Percentiles rank a stretch among this genome's conserved stretches.
phyloP scores from a whole-genome alignment of 805 yeast genomes.

The Barnettozyma vustinii region DNA sequence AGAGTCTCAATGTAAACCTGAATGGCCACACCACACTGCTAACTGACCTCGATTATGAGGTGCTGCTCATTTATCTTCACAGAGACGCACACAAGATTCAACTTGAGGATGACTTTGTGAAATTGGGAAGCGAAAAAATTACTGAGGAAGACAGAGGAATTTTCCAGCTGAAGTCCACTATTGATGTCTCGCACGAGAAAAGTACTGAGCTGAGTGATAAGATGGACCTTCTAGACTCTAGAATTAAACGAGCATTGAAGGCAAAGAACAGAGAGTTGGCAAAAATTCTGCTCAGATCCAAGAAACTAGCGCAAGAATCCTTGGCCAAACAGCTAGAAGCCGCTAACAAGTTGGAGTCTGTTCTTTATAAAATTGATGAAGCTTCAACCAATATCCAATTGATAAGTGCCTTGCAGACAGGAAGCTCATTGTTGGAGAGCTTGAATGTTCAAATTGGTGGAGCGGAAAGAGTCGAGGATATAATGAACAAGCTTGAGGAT shows the following conservation, averaged over 20 bases:
- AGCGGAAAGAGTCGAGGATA: constrained; percentile 35
- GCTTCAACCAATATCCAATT: constrained; percentile 37
- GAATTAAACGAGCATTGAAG: constrained; percentile 20
- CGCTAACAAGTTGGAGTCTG: constrained; percentile 32
- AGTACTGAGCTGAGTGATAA: constrained; percentile 20
- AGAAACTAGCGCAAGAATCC: constrained; percentile 31
- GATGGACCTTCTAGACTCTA: constrained; percentile 14
- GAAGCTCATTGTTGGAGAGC: constrained; percentile 30
- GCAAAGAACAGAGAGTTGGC: constrained; percentile 26
- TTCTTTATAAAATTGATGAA: constrained; percentile 37
- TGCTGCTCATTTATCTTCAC: constrained; percentile 17
- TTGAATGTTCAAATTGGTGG: constrained; percentile 40
- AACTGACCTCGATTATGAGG: constrained; percentile 18
- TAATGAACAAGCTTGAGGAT: constrained; percentile 36
- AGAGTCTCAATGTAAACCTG: constrained; percentile 2
- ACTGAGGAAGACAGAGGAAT: constrained; percentile 31
- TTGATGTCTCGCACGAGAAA: constrained; percentile 17
- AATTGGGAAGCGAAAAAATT: constrained; percentile 20
- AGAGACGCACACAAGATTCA: constrained; percentile 18
- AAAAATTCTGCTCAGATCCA: constrained; percentile 29
- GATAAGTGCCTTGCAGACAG: constrained; percentile 31
- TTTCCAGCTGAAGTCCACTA: constrained; percentile 28
- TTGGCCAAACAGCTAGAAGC: constrained; percentile 28
- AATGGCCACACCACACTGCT: constrained; percentile 3
- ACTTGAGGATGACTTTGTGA: constrained; percentile 15